phyloP scores from a whole-genome alignment of 2,329 filamentous ascomycete species.

The Colletotrichum aenigma region DNA sequence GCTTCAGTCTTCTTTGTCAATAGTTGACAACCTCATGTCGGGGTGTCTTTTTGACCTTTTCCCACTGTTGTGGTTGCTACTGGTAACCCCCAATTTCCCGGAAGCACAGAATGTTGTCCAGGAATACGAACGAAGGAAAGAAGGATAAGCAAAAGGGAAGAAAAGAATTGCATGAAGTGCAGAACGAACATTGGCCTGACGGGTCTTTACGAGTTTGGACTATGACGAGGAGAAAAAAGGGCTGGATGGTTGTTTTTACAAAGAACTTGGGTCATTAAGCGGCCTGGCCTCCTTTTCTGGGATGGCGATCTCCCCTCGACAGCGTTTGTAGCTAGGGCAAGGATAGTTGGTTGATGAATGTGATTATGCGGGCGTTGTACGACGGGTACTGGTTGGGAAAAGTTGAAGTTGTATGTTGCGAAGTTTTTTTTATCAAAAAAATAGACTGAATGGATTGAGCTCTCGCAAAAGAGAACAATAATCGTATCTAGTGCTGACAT shows the following conservation, averaged over 20 bases:
- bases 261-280: background rate
- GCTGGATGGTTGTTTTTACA: background rate
- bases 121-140: background rate
- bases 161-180: background rate
- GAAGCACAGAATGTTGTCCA: background rate
- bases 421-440: background rate
- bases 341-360: background rate
- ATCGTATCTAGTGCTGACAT: background rate
- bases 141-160: background rate
- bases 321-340: background rate
- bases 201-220: slow-evolving; percentile 8
- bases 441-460: background rate
- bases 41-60: background rate
- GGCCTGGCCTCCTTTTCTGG: background rate
- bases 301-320: background rate
- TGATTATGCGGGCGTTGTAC: slow-evolving; percentile 1
- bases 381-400: slow-evolving; percentile 4
- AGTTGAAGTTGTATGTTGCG: background rate
- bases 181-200: background rate
- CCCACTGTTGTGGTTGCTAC: background rate
- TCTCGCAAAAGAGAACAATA: background rate
- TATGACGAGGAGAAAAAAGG: background rate
- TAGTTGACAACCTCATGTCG: background rate
- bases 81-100: background rate
- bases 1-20: background rate